These are phyloP conservation scores for Vitis amurensis DNA, from an alignment of 164 flowering plant genomes.

Conservation along the genomic window DNA sequence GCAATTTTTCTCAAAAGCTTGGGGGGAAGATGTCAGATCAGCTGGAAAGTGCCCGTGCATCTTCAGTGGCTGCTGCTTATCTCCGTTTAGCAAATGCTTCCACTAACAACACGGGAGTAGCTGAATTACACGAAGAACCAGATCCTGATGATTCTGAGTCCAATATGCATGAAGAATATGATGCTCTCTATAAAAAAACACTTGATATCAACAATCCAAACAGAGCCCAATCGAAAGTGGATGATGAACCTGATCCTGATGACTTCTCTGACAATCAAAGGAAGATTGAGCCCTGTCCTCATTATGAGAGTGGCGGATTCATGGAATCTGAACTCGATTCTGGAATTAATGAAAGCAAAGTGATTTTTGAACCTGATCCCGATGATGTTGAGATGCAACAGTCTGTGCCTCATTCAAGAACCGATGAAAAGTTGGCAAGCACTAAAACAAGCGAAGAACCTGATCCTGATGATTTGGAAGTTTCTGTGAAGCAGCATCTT, in stretches of 20 bases:
- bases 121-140: constrained; percentile 35
- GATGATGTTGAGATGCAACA: constrained; percentile 20
- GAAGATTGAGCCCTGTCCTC: constrained; percentile 44
- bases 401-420: constrained; percentile 5
- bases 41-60: constrained; percentile 61
- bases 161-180: constrained; percentile 15
- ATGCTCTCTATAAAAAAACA: constrained; percentile 5
- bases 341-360: constrained; percentile 6
- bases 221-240: constrained; percentile 2
- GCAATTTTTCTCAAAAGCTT: constrained; percentile 54
- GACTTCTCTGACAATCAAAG: constrained; percentile 13
- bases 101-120: constrained; percentile 11
- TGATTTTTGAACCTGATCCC: constrained; percentile 15
- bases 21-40: constrained; percentile 59
- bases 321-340: constrained; percentile 26
- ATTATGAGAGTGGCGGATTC: constrained; percentile 23
- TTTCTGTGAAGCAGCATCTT: not conserved
- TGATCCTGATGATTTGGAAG: constrained; percentile 36
- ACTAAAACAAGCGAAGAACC: constrained; percentile 25
- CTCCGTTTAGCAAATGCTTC: constrained; percentile 44
- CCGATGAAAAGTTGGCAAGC: constrained; percentile 5
- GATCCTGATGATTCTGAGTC: constrained; percentile 43
- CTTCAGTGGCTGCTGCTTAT: constrained; percentile 89
- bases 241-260: constrained; percentile 38
- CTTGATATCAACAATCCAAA: constrained; percentile 2